A percentile compares a stretch with the other conserved stretches of the same genome.
Evolutionary conservation across 169 alveolate genomes (phyloP).

Genomic region (Eimeria tenella): DNA sequence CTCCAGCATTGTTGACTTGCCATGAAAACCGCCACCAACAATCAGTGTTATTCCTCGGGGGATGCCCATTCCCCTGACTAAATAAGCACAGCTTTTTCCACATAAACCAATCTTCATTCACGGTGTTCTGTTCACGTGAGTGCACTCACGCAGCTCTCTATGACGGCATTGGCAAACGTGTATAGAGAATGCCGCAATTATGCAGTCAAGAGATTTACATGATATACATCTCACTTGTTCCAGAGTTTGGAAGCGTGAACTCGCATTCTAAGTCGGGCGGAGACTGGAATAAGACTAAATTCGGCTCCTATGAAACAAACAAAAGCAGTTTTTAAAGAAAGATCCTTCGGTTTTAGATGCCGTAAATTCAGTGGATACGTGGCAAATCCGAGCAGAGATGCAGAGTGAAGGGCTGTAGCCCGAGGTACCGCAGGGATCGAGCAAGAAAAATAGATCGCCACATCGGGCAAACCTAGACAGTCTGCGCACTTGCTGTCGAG

Average conservation of each 20-base stretch:
- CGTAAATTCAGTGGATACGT: too few relatives aligned
- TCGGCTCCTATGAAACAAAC: conserved; percentile 38
- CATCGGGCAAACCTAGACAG: neutral
- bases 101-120: neutral
- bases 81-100: neutral
- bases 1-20: conserved; percentile 87
- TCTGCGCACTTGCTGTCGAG: conserved; percentile 51
- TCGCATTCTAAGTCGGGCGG: conserved; percentile 65
- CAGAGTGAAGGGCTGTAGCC: too few relatives aligned
- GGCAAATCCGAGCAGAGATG: too few relatives aligned
- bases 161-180: neutral
- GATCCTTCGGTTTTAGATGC: too few relatives aligned
- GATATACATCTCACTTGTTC: conserved; percentile 12
- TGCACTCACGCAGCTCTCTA: neutral
- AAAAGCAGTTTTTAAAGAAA: neutral
- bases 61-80: conserved; percentile 86
- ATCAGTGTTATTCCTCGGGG: conserved; percentile 86
- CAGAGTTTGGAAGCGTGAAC: conserved; percentile 62
- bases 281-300: conserved; percentile 71
- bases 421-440: too few relatives aligned
- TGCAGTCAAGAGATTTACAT: neutral
- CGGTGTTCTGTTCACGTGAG: neutral
- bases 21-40: conserved; percentile 92
- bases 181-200: too few relatives aligned
- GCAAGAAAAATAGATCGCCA: too few relatives aligned